Evolutionary conservation across 164 flowering plant species (phyloP), one percentile per base, ranked within the genome.

Genomic region (Vitis riparia): DNA sequence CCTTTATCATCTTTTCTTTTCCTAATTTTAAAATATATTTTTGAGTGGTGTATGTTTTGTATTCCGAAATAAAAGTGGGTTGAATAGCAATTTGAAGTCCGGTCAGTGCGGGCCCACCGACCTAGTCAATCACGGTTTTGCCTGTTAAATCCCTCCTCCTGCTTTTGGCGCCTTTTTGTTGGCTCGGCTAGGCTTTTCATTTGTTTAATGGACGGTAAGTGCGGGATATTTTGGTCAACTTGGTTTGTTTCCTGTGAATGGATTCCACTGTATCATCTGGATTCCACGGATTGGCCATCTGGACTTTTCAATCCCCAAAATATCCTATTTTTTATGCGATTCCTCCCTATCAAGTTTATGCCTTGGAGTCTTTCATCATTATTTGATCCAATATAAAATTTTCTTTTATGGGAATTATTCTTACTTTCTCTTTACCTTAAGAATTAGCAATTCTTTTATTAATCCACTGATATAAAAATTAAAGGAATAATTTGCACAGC

Each of bases 41-140:
- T 23, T 66, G 59, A 73, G 74, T 69, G 75, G 78, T 71, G 44
- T 37, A 37, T 67, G 62, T 11, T 61, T 81, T 85, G 72, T 76
- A 83, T 70, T 72, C 65, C 29, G 29, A 12, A 37, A 37, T 3
- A 37, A 37, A 37, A 37, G 44, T 37, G 44, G 44, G 44, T 37
- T 37, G 44, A 37, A 37, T 37, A 37, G 44, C 5, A 37, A 37
- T 9, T 77, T 79, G 67, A 68, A 75, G 63, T 83, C 86, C 83
- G 86, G 72, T 73, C 67, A 58, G 72, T n/a, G 59, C 49, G 70
- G 76, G 81, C 14, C 72, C 81, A 72, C 75, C 5, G 49, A 51
- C 74, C 63, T 59, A 65, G 76, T 73, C 76, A 68, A 71, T 76
- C 76, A 73, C 78, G 72, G 64, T 70, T 53, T 52, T n/a, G 27